phyloP scores from a whole-genome alignment of 345 rosid genomes.

The Gossypium stocksii region DNA sequence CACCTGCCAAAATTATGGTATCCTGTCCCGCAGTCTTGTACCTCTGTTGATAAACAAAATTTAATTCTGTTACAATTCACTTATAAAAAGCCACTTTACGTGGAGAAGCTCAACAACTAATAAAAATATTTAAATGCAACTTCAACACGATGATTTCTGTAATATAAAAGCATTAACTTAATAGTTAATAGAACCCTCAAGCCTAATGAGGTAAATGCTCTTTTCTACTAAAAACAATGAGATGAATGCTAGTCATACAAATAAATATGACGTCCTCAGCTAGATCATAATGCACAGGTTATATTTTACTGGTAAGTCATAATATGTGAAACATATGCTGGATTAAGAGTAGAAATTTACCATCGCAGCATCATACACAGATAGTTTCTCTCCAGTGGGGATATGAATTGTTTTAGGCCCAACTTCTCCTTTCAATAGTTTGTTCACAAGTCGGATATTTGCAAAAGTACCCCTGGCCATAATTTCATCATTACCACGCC shows the following conservation, averaged over 20 bases:
- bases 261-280: background rate
- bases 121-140: background rate
- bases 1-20: slow-evolving; percentile 78
- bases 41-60: slow-evolving; percentile 38
- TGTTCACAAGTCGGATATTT: slow-evolving; percentile 77
- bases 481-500: slow-evolving; percentile 83
- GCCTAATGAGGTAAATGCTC: background rate
- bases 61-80: background rate
- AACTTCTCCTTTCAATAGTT: slow-evolving; percentile 75
- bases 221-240: background rate
- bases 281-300: background rate
- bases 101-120: background rate
- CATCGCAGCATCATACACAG: slow-evolving; percentile 79
- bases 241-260: background rate
- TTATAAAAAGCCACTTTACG: background rate
- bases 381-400: slow-evolving; percentile 73
- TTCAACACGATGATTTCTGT: slow-evolving; percentile 7
- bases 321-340: background rate
- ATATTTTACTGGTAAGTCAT: background rate
- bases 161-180: background rate
- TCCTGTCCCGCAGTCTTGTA: slow-evolving; percentile 68
- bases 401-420: slow-evolving; percentile 86
- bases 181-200: background rate
- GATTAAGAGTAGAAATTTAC: slow-evolving; percentile 33
- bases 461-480: slow-evolving; percentile 91